Evolutionary conservation across 2,329 filamentous ascomycete species (phyloP).

Genomic region (Catunica adiposa): DNA sequence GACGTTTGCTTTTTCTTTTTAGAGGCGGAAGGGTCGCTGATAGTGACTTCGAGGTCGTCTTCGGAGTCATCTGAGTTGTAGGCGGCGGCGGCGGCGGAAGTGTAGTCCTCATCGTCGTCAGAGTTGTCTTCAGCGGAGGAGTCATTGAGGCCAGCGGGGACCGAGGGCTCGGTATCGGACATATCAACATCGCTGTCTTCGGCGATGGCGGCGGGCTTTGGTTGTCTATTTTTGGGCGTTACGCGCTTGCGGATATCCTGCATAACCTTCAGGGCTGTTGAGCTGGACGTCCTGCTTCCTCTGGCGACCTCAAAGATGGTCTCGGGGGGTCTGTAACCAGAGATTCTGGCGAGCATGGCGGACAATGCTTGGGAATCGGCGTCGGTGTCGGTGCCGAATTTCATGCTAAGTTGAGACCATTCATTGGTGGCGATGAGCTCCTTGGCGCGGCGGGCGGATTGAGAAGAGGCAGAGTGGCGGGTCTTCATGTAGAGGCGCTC

Average conservation of each 20-base stretch:
- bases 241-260: conserved; percentile 54
- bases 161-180: conserved; percentile 21
- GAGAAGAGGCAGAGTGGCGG: conserved; percentile 71
- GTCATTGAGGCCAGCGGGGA: conserved; percentile 16
- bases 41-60: conserved; percentile 54
- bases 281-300: conserved; percentile 44
- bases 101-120: conserved; percentile 23
- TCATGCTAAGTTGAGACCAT: conserved; percentile 59
- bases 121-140: conserved; percentile 24
- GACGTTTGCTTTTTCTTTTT: conserved; percentile 34
- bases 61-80: conserved; percentile 39
- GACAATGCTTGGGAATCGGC: conserved; percentile 55
- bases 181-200: conserved; percentile 21
- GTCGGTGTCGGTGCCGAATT: conserved; percentile 58
- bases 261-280: conserved; percentile 60
- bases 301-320: conserved; percentile 92
- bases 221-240: conserved; percentile 36
- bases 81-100: conserved; percentile 25
- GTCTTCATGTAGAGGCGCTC: conserved; percentile 87
- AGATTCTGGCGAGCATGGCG: conserved; percentile 76
- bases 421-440: conserved; percentile 52
- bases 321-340: conserved; percentile 74
- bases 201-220: conserved; percentile 22
- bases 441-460: conserved; percentile 79
- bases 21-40: conserved; percentile 38